A percentile compares a stretch with the other conserved stretches of the same genome.
Evolutionary conservation across 768 basidiomycete genomes (phyloP).

Genomic region (Leccinum variicolor): DNA sequence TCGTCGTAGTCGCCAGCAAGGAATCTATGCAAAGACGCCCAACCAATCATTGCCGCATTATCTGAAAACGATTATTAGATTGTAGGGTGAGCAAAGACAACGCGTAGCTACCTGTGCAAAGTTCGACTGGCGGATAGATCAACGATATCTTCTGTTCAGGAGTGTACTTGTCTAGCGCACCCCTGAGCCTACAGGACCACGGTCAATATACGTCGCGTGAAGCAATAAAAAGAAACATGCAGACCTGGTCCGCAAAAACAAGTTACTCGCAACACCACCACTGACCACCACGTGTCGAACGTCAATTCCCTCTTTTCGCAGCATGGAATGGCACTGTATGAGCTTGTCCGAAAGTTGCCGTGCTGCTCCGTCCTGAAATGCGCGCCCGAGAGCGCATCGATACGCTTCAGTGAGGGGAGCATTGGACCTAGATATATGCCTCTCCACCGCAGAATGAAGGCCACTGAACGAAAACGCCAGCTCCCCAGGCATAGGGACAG

Average conservation of each 20-base stretch:
- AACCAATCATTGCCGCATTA: conserved; percentile 96
- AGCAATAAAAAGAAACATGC: conserved; percentile 8
- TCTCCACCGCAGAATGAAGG: conserved; percentile 68
- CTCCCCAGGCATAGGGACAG: neutral
- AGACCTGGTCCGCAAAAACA: conserved; percentile 62
- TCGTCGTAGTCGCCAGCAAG: conserved; percentile 56
- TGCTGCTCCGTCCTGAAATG: conserved; percentile 72
- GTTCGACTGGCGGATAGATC: conserved; percentile 68
- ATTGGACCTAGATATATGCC: conserved; percentile 43
- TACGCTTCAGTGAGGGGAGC: conserved; percentile 27
- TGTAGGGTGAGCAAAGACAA: neutral
- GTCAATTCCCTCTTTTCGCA: conserved; percentile 47
- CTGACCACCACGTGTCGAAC: conserved; percentile 72
- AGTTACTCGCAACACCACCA: conserved; percentile 93
- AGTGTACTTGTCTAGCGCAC: conserved; percentile 25
- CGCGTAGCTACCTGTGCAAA: conserved; percentile 71
- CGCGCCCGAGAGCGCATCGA: conserved; percentile 52
- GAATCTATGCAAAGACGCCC: conserved; percentile 85
- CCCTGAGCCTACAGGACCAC: conserved; percentile 29
- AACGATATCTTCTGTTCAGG: conserved; percentile 39
- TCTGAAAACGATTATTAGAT: conserved; percentile 43
- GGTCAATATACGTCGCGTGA: neutral
- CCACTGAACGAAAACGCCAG: conserved; percentile 65
- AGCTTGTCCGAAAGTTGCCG: conserved; percentile 77
- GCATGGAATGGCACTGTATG: conserved; percentile 22